Evolutionary conservation across 2,329 filamentous ascomycete genomes (phyloP).

Genomic region (Sclerotinia sclerotiorum): DNA sequence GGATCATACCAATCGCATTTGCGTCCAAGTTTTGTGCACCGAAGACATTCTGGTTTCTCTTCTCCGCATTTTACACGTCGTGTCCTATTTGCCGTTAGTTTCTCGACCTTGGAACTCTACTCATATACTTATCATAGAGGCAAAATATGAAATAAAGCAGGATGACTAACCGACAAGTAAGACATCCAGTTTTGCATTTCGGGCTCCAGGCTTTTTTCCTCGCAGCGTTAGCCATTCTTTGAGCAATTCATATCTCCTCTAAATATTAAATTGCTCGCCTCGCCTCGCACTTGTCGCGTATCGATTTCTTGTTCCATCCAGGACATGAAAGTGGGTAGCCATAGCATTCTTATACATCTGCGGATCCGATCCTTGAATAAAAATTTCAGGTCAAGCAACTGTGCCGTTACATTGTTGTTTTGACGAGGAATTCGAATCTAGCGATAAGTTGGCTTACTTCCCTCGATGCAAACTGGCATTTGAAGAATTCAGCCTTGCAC

Average conservation of each 20-base stretch:
- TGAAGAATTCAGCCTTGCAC: slow-evolving; percentile 15
- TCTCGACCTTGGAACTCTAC: not conserved
- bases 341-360: slow-evolving; percentile 10
- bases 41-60: slow-evolving; percentile 36
- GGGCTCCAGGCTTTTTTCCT: slow-evolving; percentile 37
- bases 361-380: not conserved
- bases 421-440: not conserved
- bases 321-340: not conserved
- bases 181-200: slow-evolving; percentile 35
- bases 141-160: not conserved
- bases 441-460: not conserved
- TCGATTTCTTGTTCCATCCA: not conserved
- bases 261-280: not conserved
- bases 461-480: not conserved
- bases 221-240: slow-evolving; percentile 11
- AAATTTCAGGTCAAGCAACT: not conserved
- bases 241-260: not conserved
- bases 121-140: not conserved
- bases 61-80: slow-evolving; percentile 40
- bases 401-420: slow-evolving; percentile 8
- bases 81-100: slow-evolving; percentile 28
- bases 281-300: not conserved
- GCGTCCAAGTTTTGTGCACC: slow-evolving; percentile 36
- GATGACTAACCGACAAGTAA: slow-evolving; percentile 37
- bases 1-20: slow-evolving; percentile 38